phyloP scores from a whole-genome alignment of 305 asterid genomes.

The Fraxinus albicans region DNA sequence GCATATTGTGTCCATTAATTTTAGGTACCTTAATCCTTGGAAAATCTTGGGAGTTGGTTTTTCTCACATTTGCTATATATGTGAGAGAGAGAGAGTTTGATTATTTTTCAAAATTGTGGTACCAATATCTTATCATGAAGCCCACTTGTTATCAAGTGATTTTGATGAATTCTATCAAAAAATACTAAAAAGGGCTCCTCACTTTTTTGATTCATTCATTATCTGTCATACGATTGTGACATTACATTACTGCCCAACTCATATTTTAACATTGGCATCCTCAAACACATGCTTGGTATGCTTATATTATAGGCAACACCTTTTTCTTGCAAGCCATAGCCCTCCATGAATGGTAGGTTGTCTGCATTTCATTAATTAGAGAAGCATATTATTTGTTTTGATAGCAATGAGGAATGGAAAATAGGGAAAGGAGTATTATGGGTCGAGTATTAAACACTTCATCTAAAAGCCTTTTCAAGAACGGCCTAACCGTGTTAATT shows the following conservation, averaged over 20 bases:
- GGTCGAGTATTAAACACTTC: neutral
- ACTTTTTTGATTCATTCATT: constrained; percentile 38
- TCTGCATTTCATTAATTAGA: neutral
- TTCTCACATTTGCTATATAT: neutral
- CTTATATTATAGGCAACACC: constrained; percentile 17
- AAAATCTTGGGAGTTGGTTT: neutral
- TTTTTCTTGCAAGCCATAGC: constrained; percentile 27
- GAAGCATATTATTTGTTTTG: neutral
- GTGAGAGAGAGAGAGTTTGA: neutral
- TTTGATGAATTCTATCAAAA: constrained; percentile 24
- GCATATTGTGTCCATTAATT: neutral
- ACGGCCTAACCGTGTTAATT: neutral
- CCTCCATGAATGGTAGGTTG: neutral
- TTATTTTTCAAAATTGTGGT: neutral
- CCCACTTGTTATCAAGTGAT: constrained; percentile 30
- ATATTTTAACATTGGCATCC: constrained; percentile 19
- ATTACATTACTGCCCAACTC: constrained; percentile 47
- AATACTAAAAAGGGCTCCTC: constrained; percentile 29
- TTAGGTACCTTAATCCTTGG: neutral
- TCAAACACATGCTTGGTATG: constrained; percentile 30
- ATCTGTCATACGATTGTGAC: constrained; percentile 61
- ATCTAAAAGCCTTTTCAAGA: neutral
- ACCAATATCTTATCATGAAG: constrained; percentile 2
- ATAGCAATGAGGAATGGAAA: neutral
- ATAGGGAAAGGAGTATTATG: neutral